These are phyloP conservation scores for Mesotaenium endlicherianum DNA, from an alignment of 139 green algal species.

Conservation along the genomic window DNA sequence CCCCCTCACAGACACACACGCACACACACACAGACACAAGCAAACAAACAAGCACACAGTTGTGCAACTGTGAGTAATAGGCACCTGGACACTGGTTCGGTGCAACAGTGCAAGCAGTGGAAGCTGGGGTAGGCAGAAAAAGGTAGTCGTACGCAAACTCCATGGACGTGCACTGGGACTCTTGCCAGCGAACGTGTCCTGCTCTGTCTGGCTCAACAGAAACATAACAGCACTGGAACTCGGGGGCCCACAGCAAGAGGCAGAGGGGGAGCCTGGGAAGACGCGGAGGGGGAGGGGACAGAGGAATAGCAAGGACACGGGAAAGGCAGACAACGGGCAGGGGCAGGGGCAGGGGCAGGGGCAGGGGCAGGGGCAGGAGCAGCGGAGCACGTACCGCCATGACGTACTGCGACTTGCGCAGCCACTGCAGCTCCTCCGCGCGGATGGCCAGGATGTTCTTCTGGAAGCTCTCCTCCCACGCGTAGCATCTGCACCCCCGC, in stretches of 20 bases:
- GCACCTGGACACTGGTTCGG: no score
- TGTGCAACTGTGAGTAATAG: no score
- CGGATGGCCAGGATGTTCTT: slow-evolving; percentile 30
- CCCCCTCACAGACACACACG: not conserved
- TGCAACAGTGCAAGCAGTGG: no score
- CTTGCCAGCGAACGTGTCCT: no score
- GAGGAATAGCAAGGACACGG: not conserved
- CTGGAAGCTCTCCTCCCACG: slow-evolving; percentile 51
- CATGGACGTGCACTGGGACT: no score
- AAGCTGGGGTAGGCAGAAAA: no score
- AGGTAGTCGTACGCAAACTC: no score
- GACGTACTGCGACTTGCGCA: slow-evolving; percentile 35
- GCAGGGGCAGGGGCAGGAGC: not conserved
- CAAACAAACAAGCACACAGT: not conserved
- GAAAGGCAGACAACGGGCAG: not conserved
- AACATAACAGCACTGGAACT: not conserved
- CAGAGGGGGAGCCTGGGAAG: no score
- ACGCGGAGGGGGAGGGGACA: no score
- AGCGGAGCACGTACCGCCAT: slow-evolving; percentile 34
- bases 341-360: not conserved
- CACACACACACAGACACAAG: not conserved
- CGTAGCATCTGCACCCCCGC: slow-evolving; percentile 47
- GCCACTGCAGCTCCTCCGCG: slow-evolving; percentile 33
- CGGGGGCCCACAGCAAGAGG: not conserved
- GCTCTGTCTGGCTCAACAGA: no score